A percentile compares a stretch with the other conserved stretches of the same genome.
These are phyloP conservation scores for Truncatella angustata DNA, from an alignment of 2,329 filamentous ascomycete genomes.

Conservation along the genomic window DNA sequence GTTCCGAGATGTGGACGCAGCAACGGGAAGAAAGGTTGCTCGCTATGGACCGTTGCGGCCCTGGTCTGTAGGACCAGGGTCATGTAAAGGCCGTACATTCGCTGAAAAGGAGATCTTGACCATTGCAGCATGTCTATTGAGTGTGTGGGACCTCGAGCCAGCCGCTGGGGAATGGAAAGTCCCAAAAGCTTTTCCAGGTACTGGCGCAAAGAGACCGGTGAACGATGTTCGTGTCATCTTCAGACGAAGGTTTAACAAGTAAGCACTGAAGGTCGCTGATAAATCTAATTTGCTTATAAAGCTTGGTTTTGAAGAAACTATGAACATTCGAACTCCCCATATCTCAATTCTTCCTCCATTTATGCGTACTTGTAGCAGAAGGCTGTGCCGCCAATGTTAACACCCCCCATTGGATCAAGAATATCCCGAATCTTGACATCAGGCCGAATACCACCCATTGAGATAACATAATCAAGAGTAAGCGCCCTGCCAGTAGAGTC, in stretches of 20 bases:
- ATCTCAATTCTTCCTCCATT: too few species aligned
- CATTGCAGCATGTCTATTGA: conserved; percentile 12
- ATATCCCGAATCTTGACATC: conserved; percentile 9
- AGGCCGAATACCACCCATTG: conserved; percentile 8
- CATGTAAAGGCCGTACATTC: conserved; percentile 17
- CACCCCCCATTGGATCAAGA: conserved; percentile 8
- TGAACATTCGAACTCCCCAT: too few species aligned
- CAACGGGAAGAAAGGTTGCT: conserved; percentile 8
- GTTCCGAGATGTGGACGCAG: conserved; percentile 19
- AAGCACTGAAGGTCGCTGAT: too few species aligned
- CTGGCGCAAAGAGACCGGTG: conserved; percentile 19
- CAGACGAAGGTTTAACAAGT: conserved; percentile 8
- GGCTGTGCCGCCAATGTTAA: neutral
- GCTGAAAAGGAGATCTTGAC: conserved; percentile 17
- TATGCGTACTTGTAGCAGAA: conserved; percentile 12
- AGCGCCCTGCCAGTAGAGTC: neutral
- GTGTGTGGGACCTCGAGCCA: conserved; percentile 15
- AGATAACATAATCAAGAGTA: conserved; percentile 6
- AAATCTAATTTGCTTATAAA: too few species aligned
- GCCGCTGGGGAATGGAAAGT: conserved; percentile 12
- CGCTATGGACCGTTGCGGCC: conserved; percentile 15
- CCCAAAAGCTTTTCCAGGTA: conserved; percentile 12
- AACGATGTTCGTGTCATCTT: conserved; percentile 16
- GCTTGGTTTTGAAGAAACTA: too few species aligned
- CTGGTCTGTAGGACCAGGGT: conserved; percentile 13